phyloP scores from a whole-genome alignment of 2,329 filamentous ascomycete species.

The Phaeomoniella chlamydospora region DNA sequence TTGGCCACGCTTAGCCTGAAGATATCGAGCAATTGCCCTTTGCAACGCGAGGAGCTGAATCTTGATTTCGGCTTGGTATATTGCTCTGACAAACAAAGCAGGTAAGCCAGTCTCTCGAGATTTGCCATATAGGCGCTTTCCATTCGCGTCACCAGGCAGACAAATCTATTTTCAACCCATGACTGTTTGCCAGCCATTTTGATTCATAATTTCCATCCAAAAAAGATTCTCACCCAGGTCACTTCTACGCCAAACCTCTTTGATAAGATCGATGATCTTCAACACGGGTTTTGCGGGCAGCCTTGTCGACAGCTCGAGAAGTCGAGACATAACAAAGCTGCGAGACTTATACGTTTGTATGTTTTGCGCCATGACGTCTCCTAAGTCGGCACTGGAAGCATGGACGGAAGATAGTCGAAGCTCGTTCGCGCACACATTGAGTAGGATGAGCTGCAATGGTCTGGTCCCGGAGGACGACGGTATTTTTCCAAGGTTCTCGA shows the following conservation, averaged over 20 bases:
- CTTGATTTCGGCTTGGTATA: no score
- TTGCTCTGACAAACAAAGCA: no score
- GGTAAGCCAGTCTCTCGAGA: no score
- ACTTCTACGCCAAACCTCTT: conserved; percentile 36
- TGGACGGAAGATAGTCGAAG: conserved; percentile 27
- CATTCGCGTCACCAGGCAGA: no score
- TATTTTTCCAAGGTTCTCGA: conserved; percentile 32
- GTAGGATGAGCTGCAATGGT: conserved; percentile 36
- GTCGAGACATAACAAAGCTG: conserved; percentile 29
- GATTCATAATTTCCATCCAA: conserved; percentile 42
- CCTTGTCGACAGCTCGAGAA: conserved; percentile 30
- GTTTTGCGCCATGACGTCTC: not conserved
- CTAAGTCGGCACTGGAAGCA: not conserved
- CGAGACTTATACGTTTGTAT: not conserved
- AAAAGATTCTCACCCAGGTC: conserved; percentile 33
- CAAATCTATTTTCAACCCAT: conserved; percentile 32
- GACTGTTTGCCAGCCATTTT: conserved; percentile 42
- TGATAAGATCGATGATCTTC: conserved; percentile 33
- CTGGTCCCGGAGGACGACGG: conserved; percentile 37
- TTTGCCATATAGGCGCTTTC: no score
- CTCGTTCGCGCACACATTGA: conserved; percentile 35
- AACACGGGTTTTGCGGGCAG: conserved; percentile 38
- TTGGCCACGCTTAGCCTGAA: no score
- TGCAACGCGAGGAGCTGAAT: no score
- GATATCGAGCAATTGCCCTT: no score